phyloP scores from a whole-genome alignment of 2,329 filamentous ascomycete species.

The Claviceps capensis region DNA sequence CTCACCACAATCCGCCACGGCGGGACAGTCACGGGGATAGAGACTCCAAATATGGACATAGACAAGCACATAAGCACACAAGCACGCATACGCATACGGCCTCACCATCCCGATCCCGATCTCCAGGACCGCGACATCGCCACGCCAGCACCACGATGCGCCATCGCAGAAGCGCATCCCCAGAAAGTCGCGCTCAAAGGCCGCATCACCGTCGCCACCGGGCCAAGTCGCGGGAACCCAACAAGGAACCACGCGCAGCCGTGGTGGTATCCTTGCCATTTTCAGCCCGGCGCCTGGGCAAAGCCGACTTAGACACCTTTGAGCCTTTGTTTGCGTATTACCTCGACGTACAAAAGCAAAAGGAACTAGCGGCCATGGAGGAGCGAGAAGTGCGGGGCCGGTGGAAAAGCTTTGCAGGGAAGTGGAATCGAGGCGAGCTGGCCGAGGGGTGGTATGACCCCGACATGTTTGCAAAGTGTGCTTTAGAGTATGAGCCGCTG shows the following conservation, averaged over 20 bases:
- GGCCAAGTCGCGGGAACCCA: constrained; percentile 1
- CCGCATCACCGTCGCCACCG: constrained; percentile 10
- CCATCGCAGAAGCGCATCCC: constrained; percentile 4
- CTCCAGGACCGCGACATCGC: background rate
- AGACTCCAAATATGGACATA: background rate
- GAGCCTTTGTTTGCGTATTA: constrained; percentile 69
- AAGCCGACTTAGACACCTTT: constrained; percentile 52
- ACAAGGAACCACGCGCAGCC: background rate
- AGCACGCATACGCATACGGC: background rate
- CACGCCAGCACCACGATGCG: background rate
- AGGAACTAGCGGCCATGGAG: constrained; percentile 53
- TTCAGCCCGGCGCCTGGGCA: constrained; percentile 50
- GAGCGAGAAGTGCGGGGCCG: constrained; percentile 66
- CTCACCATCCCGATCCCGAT: background rate
- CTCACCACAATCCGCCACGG: background rate
- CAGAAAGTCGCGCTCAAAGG: constrained; percentile 11
- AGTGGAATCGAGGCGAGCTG: constrained; percentile 85
- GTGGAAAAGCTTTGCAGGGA: constrained; percentile 86
- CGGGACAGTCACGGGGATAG: background rate
- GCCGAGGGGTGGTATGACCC: constrained; percentile 91
- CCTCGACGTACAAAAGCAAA: constrained; percentile 73
- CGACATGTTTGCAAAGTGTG: constrained; percentile 39
- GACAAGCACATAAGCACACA: background rate
- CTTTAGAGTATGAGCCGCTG: constrained; percentile 13
- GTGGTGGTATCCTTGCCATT: constrained; percentile 40